These are phyloP conservation scores for Neoboletus brunneissimus DNA, from an alignment of 768 basidiomycete species.

Conservation along the genomic window DNA sequence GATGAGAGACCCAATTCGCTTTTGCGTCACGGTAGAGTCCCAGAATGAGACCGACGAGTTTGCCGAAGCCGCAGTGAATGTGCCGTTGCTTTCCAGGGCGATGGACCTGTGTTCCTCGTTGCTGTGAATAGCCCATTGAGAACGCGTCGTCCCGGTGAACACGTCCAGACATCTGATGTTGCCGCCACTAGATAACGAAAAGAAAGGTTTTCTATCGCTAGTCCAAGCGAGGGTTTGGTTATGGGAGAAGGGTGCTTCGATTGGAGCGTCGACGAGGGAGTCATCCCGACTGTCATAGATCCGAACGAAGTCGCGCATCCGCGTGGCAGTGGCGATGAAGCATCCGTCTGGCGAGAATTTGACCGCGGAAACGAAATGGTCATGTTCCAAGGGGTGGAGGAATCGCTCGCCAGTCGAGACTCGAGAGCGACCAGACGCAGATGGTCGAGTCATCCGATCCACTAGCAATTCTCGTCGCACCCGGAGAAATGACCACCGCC, in stretches of 20 bases:
- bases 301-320: neutral
- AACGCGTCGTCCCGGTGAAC: neutral
- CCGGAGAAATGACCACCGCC: neutral
- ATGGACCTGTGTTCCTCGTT: neutral
- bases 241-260: too few relatives aligned
- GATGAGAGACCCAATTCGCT: neutral
- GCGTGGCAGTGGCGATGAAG: too few relatives aligned
- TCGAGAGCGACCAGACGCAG: too few relatives aligned
- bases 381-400: too few relatives aligned
- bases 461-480: neutral
- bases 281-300: neutral
- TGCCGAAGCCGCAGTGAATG: neutral
- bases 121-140: neutral
- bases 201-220: neutral
- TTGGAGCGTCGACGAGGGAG: neutral
- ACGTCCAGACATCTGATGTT: neutral
- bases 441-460: too few relatives aligned
- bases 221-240: neutral
- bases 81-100: neutral
- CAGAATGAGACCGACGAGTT: neutral
- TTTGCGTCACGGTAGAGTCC: neutral
- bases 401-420: too few relatives aligned
- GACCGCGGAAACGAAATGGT: too few relatives aligned
- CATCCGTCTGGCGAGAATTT: too few relatives aligned
- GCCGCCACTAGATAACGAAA: neutral